Percentiles rank a stretch among this genome's conserved stretches.
phyloP scores from a whole-genome alignment of 345 rosid species.

The Aquilaria yunnanensis region DNA sequence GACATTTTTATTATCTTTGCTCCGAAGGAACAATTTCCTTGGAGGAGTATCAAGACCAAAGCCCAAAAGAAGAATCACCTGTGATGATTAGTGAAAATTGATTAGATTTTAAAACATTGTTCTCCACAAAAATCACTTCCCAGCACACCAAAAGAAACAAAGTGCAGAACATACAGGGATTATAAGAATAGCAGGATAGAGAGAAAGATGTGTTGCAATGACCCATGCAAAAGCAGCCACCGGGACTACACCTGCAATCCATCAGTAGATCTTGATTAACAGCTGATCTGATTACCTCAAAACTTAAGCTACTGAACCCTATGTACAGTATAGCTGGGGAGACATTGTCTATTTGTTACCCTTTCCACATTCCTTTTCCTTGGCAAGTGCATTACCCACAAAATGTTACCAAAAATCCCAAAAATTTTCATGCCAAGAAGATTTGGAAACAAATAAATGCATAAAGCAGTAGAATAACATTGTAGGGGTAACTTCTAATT shows the following conservation, averaged over 20 bases:
- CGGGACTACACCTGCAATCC: conserved; percentile 57
- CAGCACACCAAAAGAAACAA: conserved; percentile 2
- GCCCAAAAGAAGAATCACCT: conserved; percentile 71
- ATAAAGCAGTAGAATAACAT: too few species aligned
- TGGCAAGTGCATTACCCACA: too few species aligned
- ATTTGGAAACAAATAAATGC: too few species aligned
- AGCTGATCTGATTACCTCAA: neutral
- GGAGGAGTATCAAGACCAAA: conserved; percentile 88
- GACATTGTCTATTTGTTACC: too few species aligned
- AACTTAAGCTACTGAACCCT: too few species aligned
- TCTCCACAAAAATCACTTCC: conserved; percentile 6
- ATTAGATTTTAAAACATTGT: neutral
- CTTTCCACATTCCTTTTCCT: too few species aligned
- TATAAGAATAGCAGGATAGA: conserved; percentile 66
- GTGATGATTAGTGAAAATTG: conserved; percentile 20
- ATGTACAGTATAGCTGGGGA: too few species aligned
- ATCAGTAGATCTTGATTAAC: conserved; percentile 10
- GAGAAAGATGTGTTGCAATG: conserved; percentile 83
- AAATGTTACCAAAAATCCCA: too few species aligned
- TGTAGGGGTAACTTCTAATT: too few species aligned
- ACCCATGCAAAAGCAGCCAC: conserved; percentile 95
- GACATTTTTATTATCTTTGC: conserved; percentile 21
- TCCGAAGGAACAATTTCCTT: conserved; percentile 48
- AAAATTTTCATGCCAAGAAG: too few species aligned
- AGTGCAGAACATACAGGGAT: conserved; percentile 54